These are phyloP conservation scores for Prunus davidiana DNA, from an alignment of 306 rosid species.

Conservation along the genomic window DNA sequence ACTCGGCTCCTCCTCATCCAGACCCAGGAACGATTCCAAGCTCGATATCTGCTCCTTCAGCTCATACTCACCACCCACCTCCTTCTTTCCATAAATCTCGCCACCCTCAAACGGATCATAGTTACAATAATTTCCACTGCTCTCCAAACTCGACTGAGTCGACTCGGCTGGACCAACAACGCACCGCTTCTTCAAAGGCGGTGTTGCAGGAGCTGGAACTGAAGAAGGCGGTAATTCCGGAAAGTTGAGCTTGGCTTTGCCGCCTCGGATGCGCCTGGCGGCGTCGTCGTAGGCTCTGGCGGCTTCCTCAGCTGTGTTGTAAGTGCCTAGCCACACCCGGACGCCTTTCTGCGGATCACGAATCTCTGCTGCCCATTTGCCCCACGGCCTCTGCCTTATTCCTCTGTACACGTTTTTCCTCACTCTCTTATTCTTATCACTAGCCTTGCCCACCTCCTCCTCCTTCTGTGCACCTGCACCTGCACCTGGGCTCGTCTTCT, in stretches of 20 bases:
- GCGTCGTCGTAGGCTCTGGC: slow-evolving; percentile 84
- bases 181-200: slow-evolving; percentile 45
- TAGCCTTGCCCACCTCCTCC: neutral
- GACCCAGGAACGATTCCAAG: slow-evolving; percentile 64
- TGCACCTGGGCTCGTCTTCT: neutral
- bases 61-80: slow-evolving; percentile 14
- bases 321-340: slow-evolving; percentile 96
- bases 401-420: slow-evolving; percentile 86
- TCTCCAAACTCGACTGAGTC: neutral
- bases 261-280: slow-evolving; percentile 82
- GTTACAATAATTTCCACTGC: neutral
- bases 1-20: slow-evolving; percentile 36
- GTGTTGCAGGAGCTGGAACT: neutral
- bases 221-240: neutral
- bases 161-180: slow-evolving; percentile 1
- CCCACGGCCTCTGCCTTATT: slow-evolving; percentile 95
- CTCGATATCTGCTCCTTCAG: slow-evolving; percentile 51
- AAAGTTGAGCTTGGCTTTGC: slow-evolving; percentile 93
- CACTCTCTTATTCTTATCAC: neutral
- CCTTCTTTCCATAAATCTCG: neutral
- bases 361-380: slow-evolving; percentile 97
- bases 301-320: slow-evolving; percentile 79
- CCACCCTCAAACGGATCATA: neutral
- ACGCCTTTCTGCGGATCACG: slow-evolving; percentile 91
- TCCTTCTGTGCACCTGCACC: neutral